Conservation (phyloP, 2,329 filamentous ascomycete genomes). For the Nothophaeocryptopus gaeumannii region DNA sequence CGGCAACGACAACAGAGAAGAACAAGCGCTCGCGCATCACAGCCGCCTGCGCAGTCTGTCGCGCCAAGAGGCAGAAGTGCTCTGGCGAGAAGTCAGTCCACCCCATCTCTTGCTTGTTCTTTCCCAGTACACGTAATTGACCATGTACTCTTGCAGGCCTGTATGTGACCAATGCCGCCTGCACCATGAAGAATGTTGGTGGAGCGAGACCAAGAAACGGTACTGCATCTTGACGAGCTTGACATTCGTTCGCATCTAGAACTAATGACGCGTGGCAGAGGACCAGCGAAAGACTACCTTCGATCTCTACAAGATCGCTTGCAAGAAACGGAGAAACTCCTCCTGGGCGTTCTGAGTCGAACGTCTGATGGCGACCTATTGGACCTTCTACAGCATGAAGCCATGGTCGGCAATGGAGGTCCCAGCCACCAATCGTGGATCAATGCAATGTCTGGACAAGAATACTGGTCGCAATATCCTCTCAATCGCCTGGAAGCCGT, state of each 20-base stretch:
- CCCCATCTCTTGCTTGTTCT: neutral
- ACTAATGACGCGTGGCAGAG: constrained; percentile 10
- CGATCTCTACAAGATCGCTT: constrained; percentile 25
- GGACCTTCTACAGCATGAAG: constrained; percentile 13
- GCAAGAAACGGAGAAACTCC: constrained; percentile 22
- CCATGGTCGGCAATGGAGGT: neutral
- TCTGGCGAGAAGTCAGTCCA: constrained; percentile 19
- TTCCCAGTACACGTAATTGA: neutral
- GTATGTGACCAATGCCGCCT: constrained; percentile 23
- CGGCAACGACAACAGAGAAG: constrained; percentile 16
- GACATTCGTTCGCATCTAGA: neutral
- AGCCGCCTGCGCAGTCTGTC: constrained; percentile 24
- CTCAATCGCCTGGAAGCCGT: constrained; percentile 18
- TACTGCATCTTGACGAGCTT: neutral
- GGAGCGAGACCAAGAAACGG: constrained; percentile 27
- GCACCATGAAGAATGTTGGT: constrained; percentile 27
- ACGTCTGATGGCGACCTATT: constrained; percentile 15
- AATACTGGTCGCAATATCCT: constrained; percentile 21
- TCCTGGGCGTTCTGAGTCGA: constrained; percentile 15
- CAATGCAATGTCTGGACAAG: constrained; percentile 19
- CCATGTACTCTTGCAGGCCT: constrained; percentile 6
- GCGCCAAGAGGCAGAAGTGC: constrained; percentile 25
- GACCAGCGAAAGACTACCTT: constrained; percentile 25
- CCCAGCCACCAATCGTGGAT: constrained; percentile 25
- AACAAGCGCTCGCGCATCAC: constrained; percentile 23